These are phyloP conservation scores for Rhododendron mucronatum DNA, from an alignment of 148 eudicot genomes.

Conservation along the genomic window DNA sequence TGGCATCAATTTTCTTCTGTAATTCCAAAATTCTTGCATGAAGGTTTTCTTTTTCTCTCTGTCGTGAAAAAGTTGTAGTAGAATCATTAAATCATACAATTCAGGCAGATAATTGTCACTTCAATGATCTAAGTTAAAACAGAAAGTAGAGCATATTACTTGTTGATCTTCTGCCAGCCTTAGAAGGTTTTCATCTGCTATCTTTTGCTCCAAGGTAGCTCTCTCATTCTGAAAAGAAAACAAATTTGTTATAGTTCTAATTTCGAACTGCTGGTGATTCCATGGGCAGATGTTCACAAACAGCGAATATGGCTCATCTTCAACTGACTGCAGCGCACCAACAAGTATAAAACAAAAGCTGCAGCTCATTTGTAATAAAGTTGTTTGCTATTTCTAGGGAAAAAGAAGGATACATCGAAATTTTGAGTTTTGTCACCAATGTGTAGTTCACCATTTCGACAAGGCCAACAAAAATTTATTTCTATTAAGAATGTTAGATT, in stretches of 20 bases:
- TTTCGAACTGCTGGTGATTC: not conserved
- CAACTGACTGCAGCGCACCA: not conserved
- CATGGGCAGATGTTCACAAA: not conserved
- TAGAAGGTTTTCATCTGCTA: not conserved
- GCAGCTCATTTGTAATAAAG: not conserved
- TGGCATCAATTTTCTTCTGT: not conserved
- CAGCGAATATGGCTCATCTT: not conserved
- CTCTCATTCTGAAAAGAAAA: not conserved
- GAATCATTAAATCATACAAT: not conserved
- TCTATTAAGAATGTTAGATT: not conserved
- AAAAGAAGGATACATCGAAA: not conserved
- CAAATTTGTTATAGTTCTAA: not conserved
- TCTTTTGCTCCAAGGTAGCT: not conserved
- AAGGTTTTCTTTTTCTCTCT: not conserved
- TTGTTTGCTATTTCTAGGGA: not conserved
- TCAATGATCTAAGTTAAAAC: not conserved
- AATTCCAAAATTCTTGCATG: not conserved
- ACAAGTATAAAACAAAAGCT: not conserved
- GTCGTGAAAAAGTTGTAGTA: not conserved
- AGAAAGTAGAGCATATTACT: not conserved
- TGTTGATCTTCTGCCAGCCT: not conserved
- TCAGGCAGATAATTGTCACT: not conserved
- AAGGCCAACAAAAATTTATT: not conserved
- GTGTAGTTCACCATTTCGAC: not conserved
- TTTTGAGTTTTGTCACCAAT: not conserved